Evolutionary conservation across 768 basidiomycete species (phyloP), one percentile per base, ranked within the genome.

Genomic region (Psilocybe cyanescens): DNA sequence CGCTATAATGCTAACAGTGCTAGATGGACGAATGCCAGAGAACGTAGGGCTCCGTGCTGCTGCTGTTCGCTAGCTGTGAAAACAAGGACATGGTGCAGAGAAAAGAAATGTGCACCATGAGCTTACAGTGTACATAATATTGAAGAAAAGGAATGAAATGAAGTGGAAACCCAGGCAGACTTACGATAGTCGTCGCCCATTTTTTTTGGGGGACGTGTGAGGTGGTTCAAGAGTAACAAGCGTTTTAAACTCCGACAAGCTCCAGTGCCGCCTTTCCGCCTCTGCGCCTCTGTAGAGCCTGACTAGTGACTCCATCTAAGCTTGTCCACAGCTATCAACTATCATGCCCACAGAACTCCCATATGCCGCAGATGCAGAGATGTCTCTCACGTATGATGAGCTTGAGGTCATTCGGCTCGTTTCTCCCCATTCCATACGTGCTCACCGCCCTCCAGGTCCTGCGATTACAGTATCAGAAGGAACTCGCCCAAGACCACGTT

Each of bases 301-400:
- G 24, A 24, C 24, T 24, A 24, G 24, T 24, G 24, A 24, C 24
- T 19, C 44, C 28, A 49, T 30, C 30, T 24, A 24, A 24, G 2
- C 24, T 48, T 58, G 28, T 14, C 37, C 57, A 24, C 24, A 63
- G 24, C 59, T 12, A 48, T 54, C 44, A 58, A 50, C 53, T 61
- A 65, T 59, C 68, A 88, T 90, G 86, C 72, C 87, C 39, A 92
- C 92, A 55, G 94, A 97, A 69, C 83, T 97, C 16, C 96, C 96
- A 41, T 97, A 97, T 75, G 96, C 96, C 55, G 96, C 95, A 14
- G 96, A 98, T 72, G 96, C 95, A 2, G 88, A 97, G 72, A 84
- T 92, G 54, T 93, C 94, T 3, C 80, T 97, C 14, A 85, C 90
- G 1, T 95, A 85, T 72, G 95, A 97, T 67, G 95, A 98, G 75